phyloP scores from a whole-genome alignment of 352 stramenopile species.

The Phytophthora sansomeana region DNA sequence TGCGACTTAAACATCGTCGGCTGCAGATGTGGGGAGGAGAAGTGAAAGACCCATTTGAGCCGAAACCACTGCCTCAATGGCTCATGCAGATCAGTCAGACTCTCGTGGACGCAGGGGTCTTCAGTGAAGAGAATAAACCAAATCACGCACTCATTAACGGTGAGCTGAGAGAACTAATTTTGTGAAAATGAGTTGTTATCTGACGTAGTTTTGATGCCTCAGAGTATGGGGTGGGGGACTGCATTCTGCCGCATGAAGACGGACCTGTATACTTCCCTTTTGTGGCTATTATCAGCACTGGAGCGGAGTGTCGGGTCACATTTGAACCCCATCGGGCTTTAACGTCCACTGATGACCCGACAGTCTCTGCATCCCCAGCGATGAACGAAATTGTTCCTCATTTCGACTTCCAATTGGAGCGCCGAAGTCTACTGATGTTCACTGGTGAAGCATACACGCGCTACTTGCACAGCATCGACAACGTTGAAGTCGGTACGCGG shows the following conservation, averaged over 20 bases:
- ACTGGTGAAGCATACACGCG: slow-evolving; percentile 63
- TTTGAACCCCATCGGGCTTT: slow-evolving; percentile 66
- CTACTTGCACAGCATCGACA: slow-evolving; percentile 72
- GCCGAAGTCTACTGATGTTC: slow-evolving; percentile 67
- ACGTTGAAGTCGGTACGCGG: slow-evolving; percentile 50
- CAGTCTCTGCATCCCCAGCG: neutral
- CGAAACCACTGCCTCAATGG: slow-evolving; percentile 59
- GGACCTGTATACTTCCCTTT: slow-evolving; percentile 74
- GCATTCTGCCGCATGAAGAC: slow-evolving; percentile 78
- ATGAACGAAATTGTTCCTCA: slow-evolving; percentile 12
- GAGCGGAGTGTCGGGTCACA: slow-evolving; percentile 58
- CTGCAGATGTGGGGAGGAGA: slow-evolving; percentile 79
- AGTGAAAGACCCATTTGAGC: slow-evolving; percentile 59
- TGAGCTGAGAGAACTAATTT: slow-evolving; percentile 17
- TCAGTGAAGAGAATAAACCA: slow-evolving; percentile 50
- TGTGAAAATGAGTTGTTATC: neutral
- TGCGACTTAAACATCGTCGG: slow-evolving; percentile 67
- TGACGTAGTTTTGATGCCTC: neutral
- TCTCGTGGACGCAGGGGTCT: slow-evolving; percentile 62
- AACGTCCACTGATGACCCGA: neutral
- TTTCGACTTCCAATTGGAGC: slow-evolving; percentile 54
- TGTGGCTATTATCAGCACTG: slow-evolving; percentile 74
- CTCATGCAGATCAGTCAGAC: slow-evolving; percentile 56
- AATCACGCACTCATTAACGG: slow-evolving; percentile 84
- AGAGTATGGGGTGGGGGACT: slow-evolving; percentile 75